phyloP scores from a whole-genome alignment of 2,329 filamentous ascomycete species.

The Cercospora sojina region DNA sequence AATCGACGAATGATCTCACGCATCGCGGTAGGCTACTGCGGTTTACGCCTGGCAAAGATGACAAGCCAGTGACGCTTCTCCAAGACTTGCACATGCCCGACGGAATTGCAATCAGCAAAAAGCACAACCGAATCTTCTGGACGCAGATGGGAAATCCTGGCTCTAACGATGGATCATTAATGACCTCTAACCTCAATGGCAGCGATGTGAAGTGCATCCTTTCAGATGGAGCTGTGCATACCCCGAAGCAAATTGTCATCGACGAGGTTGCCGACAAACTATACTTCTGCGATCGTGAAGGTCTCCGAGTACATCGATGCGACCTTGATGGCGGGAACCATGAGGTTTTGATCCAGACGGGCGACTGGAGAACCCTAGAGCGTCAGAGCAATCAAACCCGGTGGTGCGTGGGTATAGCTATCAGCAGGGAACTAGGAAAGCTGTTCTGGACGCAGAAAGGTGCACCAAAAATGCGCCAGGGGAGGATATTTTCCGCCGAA shows the following conservation, averaged over 20 bases:
- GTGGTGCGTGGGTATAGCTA: constrained; percentile 52
- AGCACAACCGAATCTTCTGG: constrained; percentile 35
- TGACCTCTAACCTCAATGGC: constrained; percentile 49
- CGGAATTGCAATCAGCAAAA: constrained; percentile 35
- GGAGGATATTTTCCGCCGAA: constrained; percentile 54
- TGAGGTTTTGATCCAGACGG: constrained; percentile 44
- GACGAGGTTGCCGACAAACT: constrained; percentile 36
- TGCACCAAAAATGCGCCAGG: constrained; percentile 50
- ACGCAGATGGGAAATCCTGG: constrained; percentile 31
- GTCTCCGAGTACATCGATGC: constrained; percentile 40
- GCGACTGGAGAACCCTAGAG: constrained; percentile 37
- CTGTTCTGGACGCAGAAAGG: constrained; percentile 65
- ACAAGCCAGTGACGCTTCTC: constrained; percentile 6
- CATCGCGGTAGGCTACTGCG: constrained; percentile 15
- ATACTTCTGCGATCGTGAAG: constrained; percentile 50
- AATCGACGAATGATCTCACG: constrained; percentile 14
- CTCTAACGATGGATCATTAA: constrained; percentile 28
- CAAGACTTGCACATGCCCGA: constrained; percentile 31
- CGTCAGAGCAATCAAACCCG: constrained; percentile 19
- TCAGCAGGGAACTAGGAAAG: constrained; percentile 45
- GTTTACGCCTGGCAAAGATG: constrained; percentile 6
- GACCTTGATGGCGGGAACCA: constrained; percentile 39
- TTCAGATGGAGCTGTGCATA: constrained; percentile 48
- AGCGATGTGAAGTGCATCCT: constrained; percentile 48
- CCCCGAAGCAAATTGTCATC: constrained; percentile 47